Evolutionary conservation across 441 rosid species (phyloP), one percentile per base, ranked within the genome.

Genomic region (Populus hybrid): DNA sequence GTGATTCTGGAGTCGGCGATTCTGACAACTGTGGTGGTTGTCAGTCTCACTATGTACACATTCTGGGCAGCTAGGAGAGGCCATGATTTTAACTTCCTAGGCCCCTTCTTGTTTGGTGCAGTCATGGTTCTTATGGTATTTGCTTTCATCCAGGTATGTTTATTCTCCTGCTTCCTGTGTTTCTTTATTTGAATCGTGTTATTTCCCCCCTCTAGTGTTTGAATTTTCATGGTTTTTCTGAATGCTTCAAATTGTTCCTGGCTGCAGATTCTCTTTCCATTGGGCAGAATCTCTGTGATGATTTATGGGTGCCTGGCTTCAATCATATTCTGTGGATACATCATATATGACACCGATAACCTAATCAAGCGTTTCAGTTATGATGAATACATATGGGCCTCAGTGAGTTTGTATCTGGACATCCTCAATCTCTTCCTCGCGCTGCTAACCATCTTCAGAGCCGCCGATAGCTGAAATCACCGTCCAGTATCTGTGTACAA

Each of bases 51-150:
- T 1, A 71, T 90, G 3, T 95, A 92, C 88, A 95, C 99, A 9
- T 95, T 95, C 82, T 95, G 98, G 98, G 99, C 97, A 0, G 97
- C 96, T 0, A 88, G 84, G 75, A 90, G 90, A 85, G 99, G 99
- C 77, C 86, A 93, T 68, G 98, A 93, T 81, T 95, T 95, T 77
- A 90, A 73, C 73, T 95, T 95, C 84, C 94, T 95, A 14, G 97
- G 99, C 12, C 99, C 97, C 29, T 93, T 95, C 86, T 84, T 93
- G 84, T 92, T 91, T 77, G 98, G 94, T 75, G 92, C 94, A 2
- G 0, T 95, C 71, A 65, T 92, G 6, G 88, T 92, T 77, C 93
- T 95, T 23, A 77, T 93, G 74, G 88, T 93, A 24, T 93, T 93
- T 74, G 88, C 88, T 35, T n/a, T 93, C n/a, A 90, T 95, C 61